phyloP scores from a whole-genome alignment of 2,329 filamentous ascomycete genomes.

The Neofusicoccum sp. region DNA sequence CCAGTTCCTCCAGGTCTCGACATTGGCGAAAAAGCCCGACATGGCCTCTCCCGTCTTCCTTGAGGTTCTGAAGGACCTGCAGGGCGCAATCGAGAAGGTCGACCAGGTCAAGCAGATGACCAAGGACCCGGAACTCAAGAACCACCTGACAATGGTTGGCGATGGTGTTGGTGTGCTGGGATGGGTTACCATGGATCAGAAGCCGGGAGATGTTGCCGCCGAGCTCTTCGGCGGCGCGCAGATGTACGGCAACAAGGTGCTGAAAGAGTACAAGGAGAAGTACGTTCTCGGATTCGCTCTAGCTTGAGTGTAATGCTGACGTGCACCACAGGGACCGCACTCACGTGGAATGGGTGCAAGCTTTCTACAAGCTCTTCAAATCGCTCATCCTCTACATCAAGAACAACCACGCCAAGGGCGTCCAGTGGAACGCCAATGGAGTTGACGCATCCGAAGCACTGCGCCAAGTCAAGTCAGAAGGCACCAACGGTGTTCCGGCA shows the following conservation, averaged over 20 bases:
- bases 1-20: conserved; percentile 83
- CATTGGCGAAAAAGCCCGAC: conserved; percentile 90
- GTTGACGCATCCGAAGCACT: conserved; percentile 72
- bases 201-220: conserved; percentile 82
- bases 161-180: conserved; percentile 88
- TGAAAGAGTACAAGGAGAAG: conserved; percentile 88
- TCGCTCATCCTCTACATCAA: conserved; percentile 83
- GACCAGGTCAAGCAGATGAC: conserved; percentile 82
- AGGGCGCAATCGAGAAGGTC: conserved; percentile 77
- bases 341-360: conserved; percentile 85
- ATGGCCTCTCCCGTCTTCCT: conserved; percentile 69
- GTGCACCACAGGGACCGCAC: background rate
- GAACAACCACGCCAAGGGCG: conserved; percentile 75
- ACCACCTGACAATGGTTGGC: conserved; percentile 82
- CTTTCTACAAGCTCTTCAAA: conserved; percentile 90
- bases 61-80: conserved; percentile 83
- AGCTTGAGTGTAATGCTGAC: background rate
- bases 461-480: conserved; percentile 54
- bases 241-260: conserved; percentile 91
- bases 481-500: conserved; percentile 39
- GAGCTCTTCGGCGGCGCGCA: conserved; percentile 83
- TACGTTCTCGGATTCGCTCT: conserved; percentile 40
- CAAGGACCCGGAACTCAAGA: conserved; percentile 72
- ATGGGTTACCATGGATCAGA: conserved; percentile 82
- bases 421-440: conserved; percentile 84